Conservation (phyloP, 2,329 filamentous ascomycete species). For the Hymenoscyphus scutula region DNA sequence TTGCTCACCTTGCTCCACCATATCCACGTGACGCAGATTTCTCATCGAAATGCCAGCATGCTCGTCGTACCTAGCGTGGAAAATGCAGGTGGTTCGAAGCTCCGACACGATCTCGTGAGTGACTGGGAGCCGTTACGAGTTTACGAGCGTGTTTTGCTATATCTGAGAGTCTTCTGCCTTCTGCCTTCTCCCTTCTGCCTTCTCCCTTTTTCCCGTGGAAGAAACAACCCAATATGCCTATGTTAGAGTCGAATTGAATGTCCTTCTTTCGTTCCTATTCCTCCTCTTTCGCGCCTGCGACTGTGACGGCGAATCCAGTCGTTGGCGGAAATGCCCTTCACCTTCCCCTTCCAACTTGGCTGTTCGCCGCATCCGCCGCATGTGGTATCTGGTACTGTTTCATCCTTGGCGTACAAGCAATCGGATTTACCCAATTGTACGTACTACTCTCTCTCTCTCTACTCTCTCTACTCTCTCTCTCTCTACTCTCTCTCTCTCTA, state of each 20-base stretch:
- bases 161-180: too few relatives aligned
- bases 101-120: too few relatives aligned
- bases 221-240: neutral
- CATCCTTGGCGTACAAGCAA: conserved; percentile 52
- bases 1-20: conserved; percentile 5
- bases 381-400: conserved; percentile 53
- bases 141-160: too few relatives aligned
- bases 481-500: too few relatives aligned
- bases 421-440: conserved; percentile 58
- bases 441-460: too few relatives aligned
- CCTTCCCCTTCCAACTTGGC: conserved; percentile 24
- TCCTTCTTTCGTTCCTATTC: neutral
- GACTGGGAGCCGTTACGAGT: too few relatives aligned
- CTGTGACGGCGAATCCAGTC: neutral
- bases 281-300: conserved; percentile 14
- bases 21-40: conserved; percentile 3
- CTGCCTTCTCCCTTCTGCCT: too few relatives aligned
- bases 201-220: neutral
- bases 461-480: too few relatives aligned
- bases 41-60: too few relatives aligned
- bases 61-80: too few relatives aligned
- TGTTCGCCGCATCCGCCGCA: conserved; percentile 42
- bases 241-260: conserved; percentile 9
- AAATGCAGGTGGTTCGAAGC: too few relatives aligned
- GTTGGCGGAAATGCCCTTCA: conserved; percentile 20